phyloP scores from a whole-genome alignment of 495 filamentous ascomycete species.

The Penicillium maclennaniae region DNA sequence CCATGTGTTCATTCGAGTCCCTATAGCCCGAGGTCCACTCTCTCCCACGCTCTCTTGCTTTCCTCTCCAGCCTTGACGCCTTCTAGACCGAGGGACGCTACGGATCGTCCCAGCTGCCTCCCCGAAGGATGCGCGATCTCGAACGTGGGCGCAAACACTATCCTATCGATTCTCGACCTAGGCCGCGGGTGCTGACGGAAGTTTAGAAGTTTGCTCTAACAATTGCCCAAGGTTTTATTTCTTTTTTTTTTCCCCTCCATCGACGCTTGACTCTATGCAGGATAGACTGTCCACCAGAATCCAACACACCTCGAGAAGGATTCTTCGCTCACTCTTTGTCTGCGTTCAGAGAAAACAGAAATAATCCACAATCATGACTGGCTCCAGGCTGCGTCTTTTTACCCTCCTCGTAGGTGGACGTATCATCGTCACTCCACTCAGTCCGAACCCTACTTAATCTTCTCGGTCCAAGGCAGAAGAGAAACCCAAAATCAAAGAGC shows the following conservation, averaged over 20 bases:
- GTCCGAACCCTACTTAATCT: constrained; percentile 17
- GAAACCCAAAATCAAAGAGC: not conserved
- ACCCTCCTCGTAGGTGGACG: constrained; percentile 6
- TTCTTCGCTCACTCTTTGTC: not conserved
- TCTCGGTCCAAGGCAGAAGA: not conserved
- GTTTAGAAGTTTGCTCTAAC: not conserved
- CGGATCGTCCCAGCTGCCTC: not conserved
- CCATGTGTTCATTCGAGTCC: constrained; percentile 9
- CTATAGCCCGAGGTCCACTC: constrained; percentile 7
- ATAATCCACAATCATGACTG: not conserved
- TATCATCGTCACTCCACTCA: constrained; percentile 23
- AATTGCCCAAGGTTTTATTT: constrained; percentile 6
- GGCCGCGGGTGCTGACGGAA: constrained; percentile 6
- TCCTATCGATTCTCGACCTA: not conserved
- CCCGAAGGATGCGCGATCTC: constrained; percentile 10
- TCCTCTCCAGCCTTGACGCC: not conserved
- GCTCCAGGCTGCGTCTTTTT: not conserved
- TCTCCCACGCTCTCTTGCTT: not conserved
- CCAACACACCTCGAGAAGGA: constrained; percentile 1
- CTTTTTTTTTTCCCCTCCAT: not conserved
- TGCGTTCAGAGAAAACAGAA: not conserved
- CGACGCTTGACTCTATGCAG: constrained; percentile 1
- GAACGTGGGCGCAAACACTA: constrained; percentile 12
- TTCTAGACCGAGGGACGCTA: not conserved
- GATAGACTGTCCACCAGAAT: constrained; percentile 4